Base-by-base conservation (phyloP, 352 stramenopile species). In the Phytophthora pini region DNA sequence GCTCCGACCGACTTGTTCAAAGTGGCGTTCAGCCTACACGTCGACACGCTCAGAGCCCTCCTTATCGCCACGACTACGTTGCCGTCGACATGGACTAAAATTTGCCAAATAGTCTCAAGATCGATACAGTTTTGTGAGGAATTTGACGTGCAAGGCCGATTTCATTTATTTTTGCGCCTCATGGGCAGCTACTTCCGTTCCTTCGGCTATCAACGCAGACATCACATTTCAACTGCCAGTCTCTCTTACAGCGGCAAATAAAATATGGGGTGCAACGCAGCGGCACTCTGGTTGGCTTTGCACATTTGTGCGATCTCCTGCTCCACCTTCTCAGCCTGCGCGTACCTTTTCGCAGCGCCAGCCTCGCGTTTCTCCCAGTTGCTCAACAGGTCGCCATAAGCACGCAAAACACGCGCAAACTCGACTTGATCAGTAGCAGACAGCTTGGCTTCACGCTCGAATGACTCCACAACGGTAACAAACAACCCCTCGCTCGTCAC, bases 401-500 rank as follows among this genome's bases (percentile, higher is more conserved):
- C 71, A 17, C 84, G 80, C 56, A 91, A 65, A 38, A 81, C 74
- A 11, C 76, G 72, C n/a, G 82, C 80, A 61, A 88, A 91, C 57
- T 91, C 80, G 17, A 93, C 70, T 40, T 77, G 77, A 64, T 93
- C 82, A 0, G 82, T 82, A 5, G 70, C 50, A 26, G 77, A 87
- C 53, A 93, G 49, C 22, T 72, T 71, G 3, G 52, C 13, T 51
- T 89, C 82, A 38, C 87, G 87, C 58, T 89, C 84, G 48, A 88
- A 91, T 34, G 84, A 64, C 57, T 93, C 81, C 29, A 91, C 60
- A 4, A 87, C 84, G 7, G 77, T 87, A 56, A 84, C 81, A 71
- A 89, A 89, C 8, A 93, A 54, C 2, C 82, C 84, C 64, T 93
- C 84, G 45, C 79, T 84, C 10, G 82, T 89, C 51, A 93, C 84